phyloP scores from a whole-genome alignment of 2,329 filamentous ascomycete species.

The Arthrinium phaeospermum region DNA sequence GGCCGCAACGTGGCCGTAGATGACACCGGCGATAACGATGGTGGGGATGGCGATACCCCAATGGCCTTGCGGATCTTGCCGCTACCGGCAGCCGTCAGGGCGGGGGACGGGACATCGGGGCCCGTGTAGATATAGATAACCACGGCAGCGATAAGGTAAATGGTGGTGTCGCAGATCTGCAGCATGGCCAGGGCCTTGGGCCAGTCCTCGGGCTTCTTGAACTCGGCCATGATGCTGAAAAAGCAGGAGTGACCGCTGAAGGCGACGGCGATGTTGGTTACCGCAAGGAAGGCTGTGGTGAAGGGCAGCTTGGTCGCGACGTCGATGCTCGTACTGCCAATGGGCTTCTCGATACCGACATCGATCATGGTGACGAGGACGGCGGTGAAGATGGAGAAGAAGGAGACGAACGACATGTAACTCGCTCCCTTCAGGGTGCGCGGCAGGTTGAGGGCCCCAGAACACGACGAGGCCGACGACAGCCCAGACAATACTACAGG shows the following conservation, averaged over 20 bases:
- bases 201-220: conserved; percentile 65
- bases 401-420: conserved; percentile 67
- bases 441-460: conserved; percentile 62
- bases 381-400: conserved; percentile 65
- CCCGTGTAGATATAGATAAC: conserved; percentile 74
- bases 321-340: conserved; percentile 42
- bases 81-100: conserved; percentile 64
- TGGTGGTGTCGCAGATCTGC: conserved; percentile 61
- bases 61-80: conserved; percentile 64
- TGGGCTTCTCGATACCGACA: conserved; percentile 54
- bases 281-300: conserved; percentile 59
- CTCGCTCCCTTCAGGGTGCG: conserved; percentile 67
- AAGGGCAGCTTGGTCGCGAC: conserved; percentile 48
- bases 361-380: conserved; percentile 69
- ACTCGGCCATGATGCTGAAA: conserved; percentile 69
- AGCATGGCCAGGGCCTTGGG: conserved; percentile 55
- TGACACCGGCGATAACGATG: conserved; percentile 73
- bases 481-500: conserved; percentile 69
- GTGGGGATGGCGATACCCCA: conserved; percentile 73
- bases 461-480: conserved; percentile 64
- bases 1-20: conserved; percentile 69
- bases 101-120: conserved; percentile 65
- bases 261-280: conserved; percentile 70
- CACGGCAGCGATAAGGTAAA: conserved; percentile 69
- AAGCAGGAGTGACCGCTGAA: conserved; percentile 73